These are phyloP conservation scores for Chaetomium tenue DNA, from an alignment of 495 filamentous ascomycete species.

Conservation along the genomic window DNA sequence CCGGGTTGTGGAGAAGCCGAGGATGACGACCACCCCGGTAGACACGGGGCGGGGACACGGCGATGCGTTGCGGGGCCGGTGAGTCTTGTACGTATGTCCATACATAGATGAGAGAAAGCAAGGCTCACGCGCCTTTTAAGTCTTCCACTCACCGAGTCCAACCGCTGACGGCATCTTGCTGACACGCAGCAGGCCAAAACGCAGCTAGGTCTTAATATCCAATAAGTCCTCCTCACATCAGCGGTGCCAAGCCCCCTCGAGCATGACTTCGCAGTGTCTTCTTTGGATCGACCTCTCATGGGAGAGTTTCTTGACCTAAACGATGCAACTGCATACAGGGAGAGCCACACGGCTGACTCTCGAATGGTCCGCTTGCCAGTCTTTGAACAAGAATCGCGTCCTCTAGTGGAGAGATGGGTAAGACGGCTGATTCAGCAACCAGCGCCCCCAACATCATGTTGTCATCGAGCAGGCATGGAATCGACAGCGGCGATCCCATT, in stretches of 20 bases:
- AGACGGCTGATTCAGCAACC: slow-evolving; percentile 28
- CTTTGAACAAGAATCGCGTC: background rate
- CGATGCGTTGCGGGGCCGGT: background rate
- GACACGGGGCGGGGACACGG: background rate
- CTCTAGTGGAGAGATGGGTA: slow-evolving; percentile 5
- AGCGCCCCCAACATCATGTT: background rate
- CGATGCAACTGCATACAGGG: background rate
- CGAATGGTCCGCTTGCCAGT: background rate
- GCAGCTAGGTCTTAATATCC: slow-evolving; percentile 1
- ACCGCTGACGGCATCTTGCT: slow-evolving; percentile 7
- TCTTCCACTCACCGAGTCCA: background rate
- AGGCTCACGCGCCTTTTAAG: background rate
- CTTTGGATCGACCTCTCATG: background rate
- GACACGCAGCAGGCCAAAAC: slow-evolving; percentile 14
- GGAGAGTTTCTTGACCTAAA: background rate
- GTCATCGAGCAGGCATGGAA: background rate
- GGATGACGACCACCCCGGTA: background rate
- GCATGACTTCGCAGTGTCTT: background rate
- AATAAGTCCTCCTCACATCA: slow-evolving; percentile 6
- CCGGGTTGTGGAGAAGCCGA: background rate
- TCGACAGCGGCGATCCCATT: background rate
- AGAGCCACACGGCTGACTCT: background rate
- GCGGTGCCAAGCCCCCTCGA: slow-evolving; percentile 8
- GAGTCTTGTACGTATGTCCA: background rate
- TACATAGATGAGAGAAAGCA: background rate